phyloP scores from a whole-genome alignment of 2,329 filamentous ascomycete species.

The Sclerotinia sclerotiorum region DNA sequence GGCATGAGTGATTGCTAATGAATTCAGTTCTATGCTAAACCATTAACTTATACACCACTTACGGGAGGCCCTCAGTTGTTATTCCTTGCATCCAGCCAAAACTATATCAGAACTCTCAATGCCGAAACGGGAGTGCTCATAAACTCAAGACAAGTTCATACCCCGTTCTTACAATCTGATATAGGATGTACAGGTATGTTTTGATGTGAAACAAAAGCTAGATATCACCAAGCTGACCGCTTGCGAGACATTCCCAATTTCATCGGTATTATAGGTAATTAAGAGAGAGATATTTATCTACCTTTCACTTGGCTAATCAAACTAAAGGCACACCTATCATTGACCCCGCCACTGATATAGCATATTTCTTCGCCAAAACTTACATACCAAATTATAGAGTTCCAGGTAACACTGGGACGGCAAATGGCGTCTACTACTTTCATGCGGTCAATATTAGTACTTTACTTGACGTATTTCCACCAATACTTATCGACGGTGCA shows the following conservation, averaged over 20 bases:
- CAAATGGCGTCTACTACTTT: slow-evolving; percentile 29
- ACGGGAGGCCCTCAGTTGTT: slow-evolving; percentile 51
- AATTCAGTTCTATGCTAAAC: slow-evolving; percentile 55
- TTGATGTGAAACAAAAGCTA: background rate
- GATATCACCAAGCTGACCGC: background rate
- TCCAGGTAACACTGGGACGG: slow-evolving; percentile 22
- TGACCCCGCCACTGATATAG: slow-evolving; percentile 30
- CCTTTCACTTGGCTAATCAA: background rate
- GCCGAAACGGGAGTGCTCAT: slow-evolving; percentile 55
- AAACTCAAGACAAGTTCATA: slow-evolving; percentile 48
- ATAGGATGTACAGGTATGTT: slow-evolving; percentile 43
- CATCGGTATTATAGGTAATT: slow-evolving; percentile 28
- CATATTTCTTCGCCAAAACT: slow-evolving; percentile 32
- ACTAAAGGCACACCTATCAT: slow-evolving; percentile 27
- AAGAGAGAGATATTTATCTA: background rate
- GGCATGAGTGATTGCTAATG: slow-evolving; percentile 47
- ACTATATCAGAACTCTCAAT: slow-evolving; percentile 57
- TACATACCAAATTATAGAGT: slow-evolving; percentile 25
- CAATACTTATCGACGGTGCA: slow-evolving; percentile 27
- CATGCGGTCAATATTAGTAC: slow-evolving; percentile 28
- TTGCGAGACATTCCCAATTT: slow-evolving; percentile 27
- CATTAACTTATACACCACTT: slow-evolving; percentile 52
- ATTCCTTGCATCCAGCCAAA: slow-evolving; percentile 57
- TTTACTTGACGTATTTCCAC: slow-evolving; percentile 25
- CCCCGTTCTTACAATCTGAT: slow-evolving; percentile 50